phyloP scores from a whole-genome alignment of 768 basidiomycete genomes.

The Kwoniella europaea region DNA sequence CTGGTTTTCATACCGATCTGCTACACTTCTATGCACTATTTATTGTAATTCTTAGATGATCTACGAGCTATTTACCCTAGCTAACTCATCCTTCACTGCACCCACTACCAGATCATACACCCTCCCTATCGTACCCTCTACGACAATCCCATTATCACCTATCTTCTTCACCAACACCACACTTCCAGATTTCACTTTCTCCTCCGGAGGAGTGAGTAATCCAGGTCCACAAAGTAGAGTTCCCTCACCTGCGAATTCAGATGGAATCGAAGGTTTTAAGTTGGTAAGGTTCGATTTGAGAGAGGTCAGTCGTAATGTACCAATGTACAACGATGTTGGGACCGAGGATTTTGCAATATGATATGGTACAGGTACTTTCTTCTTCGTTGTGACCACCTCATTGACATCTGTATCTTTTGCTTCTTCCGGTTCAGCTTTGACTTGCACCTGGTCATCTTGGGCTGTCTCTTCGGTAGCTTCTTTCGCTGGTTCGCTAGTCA shows the following conservation, averaged over 20 bases:
- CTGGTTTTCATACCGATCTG: too few relatives aligned
- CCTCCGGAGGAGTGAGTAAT: conserved; percentile 50
- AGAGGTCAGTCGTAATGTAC: conserved; percentile 88
- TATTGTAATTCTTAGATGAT: too few relatives aligned
- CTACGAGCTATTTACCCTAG: conserved; percentile 68
- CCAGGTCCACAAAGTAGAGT: conserved; percentile 76
- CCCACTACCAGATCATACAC: conserved; percentile 86
- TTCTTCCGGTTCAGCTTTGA: conserved; percentile 12
- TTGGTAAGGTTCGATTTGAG: conserved; percentile 79
- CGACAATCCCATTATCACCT: conserved; percentile 78
- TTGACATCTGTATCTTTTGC: background rate
- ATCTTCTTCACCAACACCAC: conserved; percentile 85
- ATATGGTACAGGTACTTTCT: background rate
- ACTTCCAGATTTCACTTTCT: conserved; percentile 45
- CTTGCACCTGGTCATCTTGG: conserved; percentile 4
- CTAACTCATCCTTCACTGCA: conserved; percentile 89
- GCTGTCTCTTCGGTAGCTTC: conserved; percentile 12
- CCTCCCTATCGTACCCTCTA: conserved; percentile 86
- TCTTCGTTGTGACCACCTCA: background rate
- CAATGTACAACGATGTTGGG: conserved; percentile 93
- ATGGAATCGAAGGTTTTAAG: conserved; percentile 70
- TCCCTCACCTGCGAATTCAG: conserved; percentile 97
- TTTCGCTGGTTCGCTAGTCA: conserved; percentile 23
- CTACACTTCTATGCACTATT: too few relatives aligned
- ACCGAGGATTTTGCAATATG: conserved; percentile 61